phyloP scores from a whole-genome alignment of 495 filamentous ascomycete species.

The Penicillium fimorum region DNA sequence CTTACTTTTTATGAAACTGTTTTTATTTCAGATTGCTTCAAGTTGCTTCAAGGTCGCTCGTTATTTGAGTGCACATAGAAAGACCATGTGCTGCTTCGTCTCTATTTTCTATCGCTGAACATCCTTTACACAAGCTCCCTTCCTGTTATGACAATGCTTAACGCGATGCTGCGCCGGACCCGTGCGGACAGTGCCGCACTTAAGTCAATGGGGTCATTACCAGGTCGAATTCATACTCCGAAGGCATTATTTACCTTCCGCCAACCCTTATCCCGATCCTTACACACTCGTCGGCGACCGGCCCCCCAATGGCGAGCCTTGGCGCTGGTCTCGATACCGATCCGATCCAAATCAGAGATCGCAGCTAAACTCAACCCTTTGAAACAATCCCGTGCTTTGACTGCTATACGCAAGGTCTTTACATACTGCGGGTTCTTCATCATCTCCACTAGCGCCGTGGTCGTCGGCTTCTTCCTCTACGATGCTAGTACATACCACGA shows the following conservation, averaged over 20 bases:
- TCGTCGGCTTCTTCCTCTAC: conserved; percentile 89
- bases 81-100: conserved; percentile 16
- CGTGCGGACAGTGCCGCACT: conserved; percentile 34
- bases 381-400: conserved; percentile 17
- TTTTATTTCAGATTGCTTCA: conserved; percentile 2
- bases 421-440: conserved; percentile 60
- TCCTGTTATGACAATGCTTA: conserved; percentile 30
- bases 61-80: conserved; percentile 8
- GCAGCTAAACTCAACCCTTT: conserved; percentile 11
- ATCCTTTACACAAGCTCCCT: conserved; percentile 12
- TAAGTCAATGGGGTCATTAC: conserved; percentile 32
- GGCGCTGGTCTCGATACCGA: conserved; percentile 16
- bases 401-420: conserved; percentile 46
- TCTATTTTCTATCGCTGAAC: conserved; percentile 21
- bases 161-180: conserved; percentile 40
- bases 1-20: background rate
- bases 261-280: conserved; percentile 19
- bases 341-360: conserved; percentile 34
- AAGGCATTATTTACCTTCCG: conserved; percentile 12
- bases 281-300: conserved; percentile 28
- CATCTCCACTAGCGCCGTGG: conserved; percentile 48
- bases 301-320: conserved; percentile 29
- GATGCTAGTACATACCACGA: conserved; percentile 89
- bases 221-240: conserved; percentile 22
- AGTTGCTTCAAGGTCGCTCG: conserved; percentile 4